Base-by-base conservation (phyloP, 208 protist species). In the Balamuthia mandrillaris region DNA sequence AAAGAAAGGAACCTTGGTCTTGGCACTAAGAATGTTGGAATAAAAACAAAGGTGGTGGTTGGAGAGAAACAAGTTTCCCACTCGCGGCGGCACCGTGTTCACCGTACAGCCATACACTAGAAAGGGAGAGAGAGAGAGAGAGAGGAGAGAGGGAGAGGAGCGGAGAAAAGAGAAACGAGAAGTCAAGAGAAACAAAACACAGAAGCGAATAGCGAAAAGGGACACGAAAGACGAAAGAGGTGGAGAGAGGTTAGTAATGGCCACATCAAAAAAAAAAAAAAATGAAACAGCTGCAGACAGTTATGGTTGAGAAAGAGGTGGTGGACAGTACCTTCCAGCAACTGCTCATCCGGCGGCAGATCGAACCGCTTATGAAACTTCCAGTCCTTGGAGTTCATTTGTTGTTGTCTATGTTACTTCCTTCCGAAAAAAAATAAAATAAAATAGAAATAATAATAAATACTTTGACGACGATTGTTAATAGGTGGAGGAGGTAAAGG, bases 301-400 rank as follows among this genome's bases (percentile, higher is more conserved):
- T 54, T 54, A 21, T 14, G 14, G 47, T 54, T 54, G 47, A 24
- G 47, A 21, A 54, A 21, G 14, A 54, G 47, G 47, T 54, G 21
- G 47, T 54, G 47, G 47, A 24, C 16, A 54, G 14, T 54, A 72
- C 61, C 61, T 72, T 72, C 61, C n/a, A 72, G 27, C 2, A 72
- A 31, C 24, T 72, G 27, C 37, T 72, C 61, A 1, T 27, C 37
- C 61, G 27, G 61, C 21, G 61, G 61, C 21, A 72, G 3, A 21
- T 31, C 61, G 35, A 72, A 72, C 21, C 61, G 27, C 35, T 27
- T 72, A 31, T 72, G 61, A 31, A 72, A 72, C 61, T 72, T 72
- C 61, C 61, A 72, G 35, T 72, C 37, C 61, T 72, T 72, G 37
- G 61, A 72, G 27, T 72, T n/a, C 61, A 72, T 72, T n/a, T 60